Conservation (phyloP, 345 rosid species). For the Salix udensis region DNA sequence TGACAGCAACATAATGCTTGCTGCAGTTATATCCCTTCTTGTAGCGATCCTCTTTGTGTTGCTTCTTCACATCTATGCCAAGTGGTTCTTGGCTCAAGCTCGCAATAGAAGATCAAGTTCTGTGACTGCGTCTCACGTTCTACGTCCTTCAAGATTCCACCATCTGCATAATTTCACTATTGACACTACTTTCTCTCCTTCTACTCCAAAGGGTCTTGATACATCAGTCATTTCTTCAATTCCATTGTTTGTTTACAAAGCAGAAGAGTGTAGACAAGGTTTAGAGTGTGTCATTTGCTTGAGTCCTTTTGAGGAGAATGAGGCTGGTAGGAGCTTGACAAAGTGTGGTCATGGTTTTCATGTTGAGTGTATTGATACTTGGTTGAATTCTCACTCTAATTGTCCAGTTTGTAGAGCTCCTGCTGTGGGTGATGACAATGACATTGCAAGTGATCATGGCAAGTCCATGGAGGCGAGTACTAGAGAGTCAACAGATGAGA, state of each 20-base stretch:
- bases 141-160: slow-evolving; percentile 32
- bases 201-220: slow-evolving; percentile 54
- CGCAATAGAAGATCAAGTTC: slow-evolving; percentile 27
- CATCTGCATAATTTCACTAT: slow-evolving; percentile 33
- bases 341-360: slow-evolving; percentile 75
- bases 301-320: slow-evolving; percentile 54
- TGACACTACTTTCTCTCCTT: not conserved
- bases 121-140: slow-evolving; percentile 27
- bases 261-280: slow-evolving; percentile 18
- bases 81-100: slow-evolving; percentile 54
- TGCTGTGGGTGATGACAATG: slow-evolving; percentile 22
- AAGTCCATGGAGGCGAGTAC: slow-evolving; percentile 15
- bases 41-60: slow-evolving; percentile 69
- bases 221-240: slow-evolving; percentile 55
- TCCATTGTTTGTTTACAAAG: slow-evolving; percentile 55
- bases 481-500: slow-evolving; percentile 20
- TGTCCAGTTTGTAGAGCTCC: slow-evolving; percentile 74
- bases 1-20: slow-evolving; percentile 63
- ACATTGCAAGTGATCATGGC: not conserved
- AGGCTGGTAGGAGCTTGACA: slow-evolving; percentile 50
- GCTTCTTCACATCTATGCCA: slow-evolving; percentile 81
- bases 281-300: slow-evolving; percentile 75
- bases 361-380: slow-evolving; percentile 75
- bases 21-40: slow-evolving; percentile 66
- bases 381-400: slow-evolving; percentile 63